Evolutionary conservation across 305 asterid species (phyloP).

Genomic region (Euphrasia arctica): DNA sequence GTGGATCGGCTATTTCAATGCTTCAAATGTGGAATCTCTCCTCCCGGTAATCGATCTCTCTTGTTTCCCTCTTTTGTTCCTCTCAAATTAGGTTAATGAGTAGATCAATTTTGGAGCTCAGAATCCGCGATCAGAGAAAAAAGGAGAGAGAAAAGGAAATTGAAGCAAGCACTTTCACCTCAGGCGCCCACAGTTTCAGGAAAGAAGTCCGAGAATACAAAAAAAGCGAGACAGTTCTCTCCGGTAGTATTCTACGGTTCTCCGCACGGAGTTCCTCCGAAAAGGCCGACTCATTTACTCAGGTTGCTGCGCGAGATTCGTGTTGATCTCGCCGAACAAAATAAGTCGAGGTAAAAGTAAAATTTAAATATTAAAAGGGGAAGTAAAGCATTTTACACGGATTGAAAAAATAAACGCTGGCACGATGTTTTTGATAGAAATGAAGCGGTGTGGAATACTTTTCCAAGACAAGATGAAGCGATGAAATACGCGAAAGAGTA

Average conservation of each 20-base stretch:
- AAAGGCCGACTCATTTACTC: slow-evolving; percentile 74
- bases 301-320: slow-evolving; percentile 82
- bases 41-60: slow-evolving; percentile 59
- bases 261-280: slow-evolving; percentile 93
- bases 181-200: slow-evolving; percentile 35
- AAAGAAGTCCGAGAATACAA: slow-evolving; percentile 22
- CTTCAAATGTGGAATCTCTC: slow-evolving; percentile 95
- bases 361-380: neutral
- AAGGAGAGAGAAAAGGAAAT: slow-evolving; percentile 52
- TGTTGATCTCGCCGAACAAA: slow-evolving; percentile 68
- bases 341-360: slow-evolving; percentile 47
- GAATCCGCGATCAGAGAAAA: slow-evolving; percentile 77
- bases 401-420: slow-evolving; percentile 7
- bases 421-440: slow-evolving; percentile 35
- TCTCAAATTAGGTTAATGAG: neutral
- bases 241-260: slow-evolving; percentile 88
- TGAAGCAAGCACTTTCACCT: slow-evolving; percentile 44
- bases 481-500: slow-evolving; percentile 55
- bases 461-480: slow-evolving; percentile 92
- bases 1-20: slow-evolving; percentile 83
- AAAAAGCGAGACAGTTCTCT: slow-evolving; percentile 49
- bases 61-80: neutral
- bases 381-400: neutral
- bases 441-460: slow-evolving; percentile 74
- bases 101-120: slow-evolving; percentile 19